phyloP scores from a whole-genome alignment of 2,329 filamentous ascomycete species.

The Fusarium hostae region DNA sequence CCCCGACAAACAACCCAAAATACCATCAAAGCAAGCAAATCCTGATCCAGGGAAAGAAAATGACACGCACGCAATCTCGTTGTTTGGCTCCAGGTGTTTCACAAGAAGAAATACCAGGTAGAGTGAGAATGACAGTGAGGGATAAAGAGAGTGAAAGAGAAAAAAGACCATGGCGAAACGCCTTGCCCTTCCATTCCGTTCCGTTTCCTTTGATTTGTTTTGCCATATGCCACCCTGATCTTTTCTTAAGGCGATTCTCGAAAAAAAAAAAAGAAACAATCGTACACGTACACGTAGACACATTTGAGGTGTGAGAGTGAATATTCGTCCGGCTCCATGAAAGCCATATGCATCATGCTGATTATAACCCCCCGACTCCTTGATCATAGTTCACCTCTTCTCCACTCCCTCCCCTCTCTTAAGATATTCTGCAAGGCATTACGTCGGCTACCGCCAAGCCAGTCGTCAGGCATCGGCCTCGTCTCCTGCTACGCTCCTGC shows the following conservation, averaged over 20 bases:
- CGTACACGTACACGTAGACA: slow-evolving; percentile 54
- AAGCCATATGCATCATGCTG: slow-evolving; percentile 46
- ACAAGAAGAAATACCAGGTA: slow-evolving; percentile 26
- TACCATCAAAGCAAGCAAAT: slow-evolving; percentile 43
- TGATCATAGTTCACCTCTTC: slow-evolving; percentile 32
- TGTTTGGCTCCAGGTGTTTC: slow-evolving; percentile 32
- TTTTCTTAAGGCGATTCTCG: slow-evolving; percentile 48
- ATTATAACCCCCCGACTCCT: slow-evolving; percentile 46
- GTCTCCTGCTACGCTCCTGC: not conserved
- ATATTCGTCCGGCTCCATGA: slow-evolving; percentile 42
- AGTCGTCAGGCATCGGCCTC: not conserved
- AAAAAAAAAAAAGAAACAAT: slow-evolving; percentile 49
- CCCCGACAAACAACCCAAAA: slow-evolving; percentile 44
- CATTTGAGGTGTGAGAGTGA: slow-evolving; percentile 44
- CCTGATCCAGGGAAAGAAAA: slow-evolving; percentile 33
- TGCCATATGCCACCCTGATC: slow-evolving; percentile 47
- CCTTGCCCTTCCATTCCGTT: slow-evolving; percentile 35
- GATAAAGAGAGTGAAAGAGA: slow-evolving; percentile 27
- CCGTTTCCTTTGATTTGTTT: slow-evolving; percentile 27
- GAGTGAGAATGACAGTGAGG: slow-evolving; percentile 33
- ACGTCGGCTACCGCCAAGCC: slow-evolving; percentile 41
- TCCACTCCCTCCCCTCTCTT: slow-evolving; percentile 29
- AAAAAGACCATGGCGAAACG: slow-evolving; percentile 41
- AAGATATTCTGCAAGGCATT: slow-evolving; percentile 31
- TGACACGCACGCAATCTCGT: slow-evolving; percentile 43